A percentile compares a stretch with the other conserved stretches of the same genome.
Evolutionary conservation across 805 yeast species (phyloP).

Genomic region (Groenewaldozyma salmanticensis): DNA sequence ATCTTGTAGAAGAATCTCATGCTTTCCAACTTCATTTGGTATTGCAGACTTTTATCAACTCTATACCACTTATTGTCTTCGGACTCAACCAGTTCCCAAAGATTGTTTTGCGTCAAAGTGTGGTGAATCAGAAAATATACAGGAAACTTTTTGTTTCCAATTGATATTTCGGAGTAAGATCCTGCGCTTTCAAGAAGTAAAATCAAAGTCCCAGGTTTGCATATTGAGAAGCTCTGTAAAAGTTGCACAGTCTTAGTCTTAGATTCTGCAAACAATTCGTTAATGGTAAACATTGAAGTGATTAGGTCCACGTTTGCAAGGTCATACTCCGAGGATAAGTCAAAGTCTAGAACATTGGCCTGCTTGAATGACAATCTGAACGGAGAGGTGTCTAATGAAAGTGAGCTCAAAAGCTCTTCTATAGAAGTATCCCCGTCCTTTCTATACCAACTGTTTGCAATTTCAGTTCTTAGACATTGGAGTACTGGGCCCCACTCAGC

Average conservation of each 20-base stretch:
- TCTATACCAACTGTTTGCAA: slow-evolving; percentile 42
- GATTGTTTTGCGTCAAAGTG: slow-evolving; percentile 50
- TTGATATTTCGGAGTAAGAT: slow-evolving; percentile 67
- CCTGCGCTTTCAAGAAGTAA: slow-evolving; percentile 85
- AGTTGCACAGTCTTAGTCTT: slow-evolving; percentile 50
- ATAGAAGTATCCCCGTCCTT: slow-evolving; percentile 29
- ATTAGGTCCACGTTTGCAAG: slow-evolving; percentile 38
- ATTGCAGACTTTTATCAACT: slow-evolving; percentile 40
- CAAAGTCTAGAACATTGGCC: slow-evolving; percentile 13
- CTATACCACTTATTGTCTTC: slow-evolving; percentile 82
- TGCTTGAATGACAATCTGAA: slow-evolving; percentile 1
- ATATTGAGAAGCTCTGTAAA: slow-evolving; percentile 44
- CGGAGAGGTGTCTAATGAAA: slow-evolving; percentile 1
- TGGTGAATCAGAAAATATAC: slow-evolving; percentile 73
- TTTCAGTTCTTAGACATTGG: slow-evolving; percentile 32
- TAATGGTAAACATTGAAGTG: slow-evolving; percentile 75
- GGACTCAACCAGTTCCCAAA: slow-evolving; percentile 57
- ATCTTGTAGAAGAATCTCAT: slow-evolving; percentile 80
- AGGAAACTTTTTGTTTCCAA: slow-evolving; percentile 73
- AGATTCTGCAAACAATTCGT: slow-evolving; percentile 70
- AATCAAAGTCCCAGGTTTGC: slow-evolving; percentile 48
- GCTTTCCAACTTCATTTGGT: slow-evolving; percentile 66
- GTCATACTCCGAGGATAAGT: slow-evolving; percentile 18
- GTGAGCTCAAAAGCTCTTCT: slow-evolving; percentile 1
- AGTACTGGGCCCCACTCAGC: slow-evolving; percentile 67